Evolutionary conservation across 2,329 filamentous ascomycete genomes (phyloP).

Genomic region (Fusarium xyrophilum): DNA sequence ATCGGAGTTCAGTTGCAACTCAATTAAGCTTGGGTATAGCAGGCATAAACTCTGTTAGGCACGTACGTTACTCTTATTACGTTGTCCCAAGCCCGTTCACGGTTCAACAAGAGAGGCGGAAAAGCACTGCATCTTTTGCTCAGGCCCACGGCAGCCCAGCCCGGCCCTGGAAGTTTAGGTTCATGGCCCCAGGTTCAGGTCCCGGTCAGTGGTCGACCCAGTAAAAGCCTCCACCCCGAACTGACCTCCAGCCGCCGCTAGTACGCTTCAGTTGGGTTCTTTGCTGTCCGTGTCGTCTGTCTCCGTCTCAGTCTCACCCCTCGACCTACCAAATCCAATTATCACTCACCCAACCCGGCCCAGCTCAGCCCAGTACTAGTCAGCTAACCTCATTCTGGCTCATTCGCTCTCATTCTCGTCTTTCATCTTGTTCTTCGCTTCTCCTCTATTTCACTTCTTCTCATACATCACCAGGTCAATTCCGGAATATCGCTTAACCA

Average conservation of each 20-base stretch:
- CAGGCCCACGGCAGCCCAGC: neutral
- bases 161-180: neutral
- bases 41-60: neutral
- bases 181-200: neutral
- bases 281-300: neutral
- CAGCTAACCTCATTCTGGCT: conserved; percentile 7
- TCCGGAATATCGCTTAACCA: conserved; percentile 19
- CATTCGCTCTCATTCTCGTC: neutral
- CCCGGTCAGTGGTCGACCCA: neutral
- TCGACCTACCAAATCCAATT: conserved; percentile 8
- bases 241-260: conserved; percentile 20
- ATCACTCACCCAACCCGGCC: conserved; percentile 1
- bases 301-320: conserved; percentile 16
- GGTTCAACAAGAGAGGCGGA: neutral
- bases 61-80: conserved; percentile 12
- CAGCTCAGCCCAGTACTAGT: neutral
- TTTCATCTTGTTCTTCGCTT: conserved; percentile 5
- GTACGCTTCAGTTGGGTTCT: conserved; percentile 18
- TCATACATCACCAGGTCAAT: conserved; percentile 27
- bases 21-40: neutral
- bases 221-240: conserved; percentile 3
- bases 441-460: conserved; percentile 10
- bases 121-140: conserved; percentile 1
- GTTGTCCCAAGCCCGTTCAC: conserved; percentile 6
- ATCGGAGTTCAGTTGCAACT: neutral